A percentile compares a stretch with the other conserved stretches of the same genome.
phyloP scores from a whole-genome alignment of 108 stramenopile species.

The Skeletonema marinoi region DNA sequence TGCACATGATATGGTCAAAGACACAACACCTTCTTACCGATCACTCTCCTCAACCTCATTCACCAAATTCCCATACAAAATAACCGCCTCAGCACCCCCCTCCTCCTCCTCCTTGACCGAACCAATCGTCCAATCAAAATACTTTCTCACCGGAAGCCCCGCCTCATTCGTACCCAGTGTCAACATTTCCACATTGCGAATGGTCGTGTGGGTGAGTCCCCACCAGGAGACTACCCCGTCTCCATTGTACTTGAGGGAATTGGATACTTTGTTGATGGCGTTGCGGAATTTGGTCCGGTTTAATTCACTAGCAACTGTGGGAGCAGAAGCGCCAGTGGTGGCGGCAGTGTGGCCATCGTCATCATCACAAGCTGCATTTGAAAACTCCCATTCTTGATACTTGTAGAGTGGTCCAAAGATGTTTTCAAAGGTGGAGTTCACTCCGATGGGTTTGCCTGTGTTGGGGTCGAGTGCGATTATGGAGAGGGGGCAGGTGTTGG shows the following conservation, averaged over 20 bases:
- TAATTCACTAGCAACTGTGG: neutral
- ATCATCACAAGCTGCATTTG: conserved; percentile 32
- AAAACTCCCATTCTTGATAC: conserved; percentile 42
- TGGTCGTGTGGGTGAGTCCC: neutral
- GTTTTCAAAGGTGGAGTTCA: conserved; percentile 37
- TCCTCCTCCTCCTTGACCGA: neutral
- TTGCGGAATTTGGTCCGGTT: conserved; percentile 20
- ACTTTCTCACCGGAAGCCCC: conserved; percentile 31
- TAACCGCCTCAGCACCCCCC: conserved; percentile 4
- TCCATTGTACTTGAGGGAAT: neutral
- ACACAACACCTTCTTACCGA: conserved; percentile 11
- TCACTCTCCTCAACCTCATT: conserved; percentile 25
- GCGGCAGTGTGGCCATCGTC: neutral
- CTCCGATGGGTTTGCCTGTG: conserved; percentile 25
- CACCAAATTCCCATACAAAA: conserved; percentile 27
- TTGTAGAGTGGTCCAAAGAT: conserved; percentile 45
- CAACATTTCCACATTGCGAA: conserved; percentile 51
- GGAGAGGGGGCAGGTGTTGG: conserved; percentile 31
- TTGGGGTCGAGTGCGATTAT: conserved; percentile 27
- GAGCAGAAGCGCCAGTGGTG: too few relatives aligned
- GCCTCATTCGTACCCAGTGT: conserved; percentile 38
- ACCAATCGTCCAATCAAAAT: conserved; percentile 53
- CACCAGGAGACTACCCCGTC: neutral
- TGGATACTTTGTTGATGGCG: conserved; percentile 23
- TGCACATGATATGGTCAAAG: neutral